Evolutionary conservation across 768 basidiomycete species (phyloP).

Genomic region (Termitomyces sp.): DNA sequence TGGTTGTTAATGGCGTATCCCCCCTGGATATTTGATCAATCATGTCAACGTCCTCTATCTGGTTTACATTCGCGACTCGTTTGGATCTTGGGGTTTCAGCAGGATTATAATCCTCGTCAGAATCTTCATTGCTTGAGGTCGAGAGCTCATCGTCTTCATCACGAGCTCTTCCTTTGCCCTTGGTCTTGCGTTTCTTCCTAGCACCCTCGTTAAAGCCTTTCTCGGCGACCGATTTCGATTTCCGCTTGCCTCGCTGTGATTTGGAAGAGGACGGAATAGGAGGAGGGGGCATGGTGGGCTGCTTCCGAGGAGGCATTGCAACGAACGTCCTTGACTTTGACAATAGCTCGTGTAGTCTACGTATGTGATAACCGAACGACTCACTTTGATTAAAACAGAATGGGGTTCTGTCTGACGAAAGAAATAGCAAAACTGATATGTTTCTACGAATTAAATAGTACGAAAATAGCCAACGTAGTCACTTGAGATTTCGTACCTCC

Average conservation of each 20-base stretch:
- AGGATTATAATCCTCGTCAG: constrained; percentile 6
- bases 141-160: constrained; percentile 18
- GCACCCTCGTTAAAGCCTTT: constrained; percentile 3
- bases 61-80: constrained; percentile 14
- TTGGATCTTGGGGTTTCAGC: constrained; percentile 3
- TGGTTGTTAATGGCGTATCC: constrained; percentile 10
- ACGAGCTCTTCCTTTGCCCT: constrained; percentile 25
- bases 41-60: constrained; percentile 20
- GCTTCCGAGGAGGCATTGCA: constrained; percentile 22
- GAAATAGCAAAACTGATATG: constrained; percentile 91
- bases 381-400: constrained; percentile 78
- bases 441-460: constrained; percentile 39
- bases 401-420: constrained; percentile 79
- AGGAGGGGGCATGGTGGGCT: constrained; percentile 14
- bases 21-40: not conserved
- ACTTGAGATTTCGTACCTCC: constrained; percentile 48
- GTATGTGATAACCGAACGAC: not conserved
- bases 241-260: constrained; percentile 17
- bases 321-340: constrained; percentile 34
- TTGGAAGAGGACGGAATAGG: constrained; percentile 13
- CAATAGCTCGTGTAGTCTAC: not conserved
- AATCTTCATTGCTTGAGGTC: constrained; percentile 12
- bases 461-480: not conserved
- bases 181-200: constrained; percentile 32
- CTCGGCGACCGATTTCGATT: constrained; percentile 8